A percentile compares a stretch with the other conserved stretches of the same genome.
phyloP scores from a whole-genome alignment of 306 rosid genomes.

The Mimosa bimucronata region DNA sequence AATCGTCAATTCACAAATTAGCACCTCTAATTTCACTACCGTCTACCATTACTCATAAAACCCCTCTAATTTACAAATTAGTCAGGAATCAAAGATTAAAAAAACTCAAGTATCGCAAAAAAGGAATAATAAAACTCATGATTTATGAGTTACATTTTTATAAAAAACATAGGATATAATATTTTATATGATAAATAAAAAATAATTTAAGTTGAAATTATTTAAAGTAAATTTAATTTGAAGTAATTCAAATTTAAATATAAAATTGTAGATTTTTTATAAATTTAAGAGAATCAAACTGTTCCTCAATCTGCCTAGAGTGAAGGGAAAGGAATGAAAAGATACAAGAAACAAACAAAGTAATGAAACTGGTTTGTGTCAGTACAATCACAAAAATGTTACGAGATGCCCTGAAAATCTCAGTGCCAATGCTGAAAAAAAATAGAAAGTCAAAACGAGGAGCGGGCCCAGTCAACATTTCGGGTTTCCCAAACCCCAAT shows the following conservation, averaged over 20 bases:
- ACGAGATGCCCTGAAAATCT: background rate
- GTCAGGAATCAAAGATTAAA: too few relatives aligned
- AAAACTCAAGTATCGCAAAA: too few relatives aligned
- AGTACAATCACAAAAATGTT: background rate
- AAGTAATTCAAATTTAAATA: too few relatives aligned
- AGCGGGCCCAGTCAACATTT: slow-evolving; percentile 36
- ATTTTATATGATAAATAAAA: too few relatives aligned
- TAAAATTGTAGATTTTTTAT: too few relatives aligned
- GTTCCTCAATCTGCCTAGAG: background rate
- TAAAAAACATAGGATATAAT: background rate
- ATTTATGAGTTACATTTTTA: too few relatives aligned
- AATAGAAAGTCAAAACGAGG: slow-evolving; percentile 40
- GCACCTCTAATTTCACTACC: too few relatives aligned
- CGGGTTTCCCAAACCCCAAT: slow-evolving; percentile 7
- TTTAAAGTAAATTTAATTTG: too few relatives aligned
- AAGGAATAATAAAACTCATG: too few relatives aligned
- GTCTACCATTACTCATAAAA: background rate
- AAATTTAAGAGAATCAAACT: background rate
- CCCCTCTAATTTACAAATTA: too few relatives aligned
- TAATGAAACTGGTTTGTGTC: slow-evolving; percentile 28
- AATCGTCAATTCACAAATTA: background rate
- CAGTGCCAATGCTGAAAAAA: background rate
- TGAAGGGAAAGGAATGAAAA: background rate
- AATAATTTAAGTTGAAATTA: too few relatives aligned
- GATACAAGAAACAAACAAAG: background rate